Conservation (phyloP, 108 stramenopile genomes). For the Schizochytrium sp. region DNA sequence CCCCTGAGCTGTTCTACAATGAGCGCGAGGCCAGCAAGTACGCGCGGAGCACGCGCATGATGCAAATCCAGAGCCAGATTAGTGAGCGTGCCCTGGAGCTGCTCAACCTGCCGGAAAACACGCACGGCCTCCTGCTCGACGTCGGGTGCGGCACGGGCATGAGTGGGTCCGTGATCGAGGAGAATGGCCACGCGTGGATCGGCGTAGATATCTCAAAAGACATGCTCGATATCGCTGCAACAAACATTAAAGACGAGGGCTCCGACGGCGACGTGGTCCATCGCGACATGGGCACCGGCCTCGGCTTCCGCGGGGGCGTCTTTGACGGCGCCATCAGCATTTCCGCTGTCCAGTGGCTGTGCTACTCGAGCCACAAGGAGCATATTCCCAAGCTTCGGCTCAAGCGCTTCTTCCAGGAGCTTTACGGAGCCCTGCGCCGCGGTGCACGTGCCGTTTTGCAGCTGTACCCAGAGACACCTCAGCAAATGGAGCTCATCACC, state of each 20-base stretch:
- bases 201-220: slow-evolving; percentile 87
- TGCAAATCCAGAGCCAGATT: slow-evolving; percentile 87
- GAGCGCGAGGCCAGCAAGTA: slow-evolving; percentile 44
- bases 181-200: slow-evolving; percentile 89
- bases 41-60: slow-evolving; percentile 83
- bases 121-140: slow-evolving; percentile 72
- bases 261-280: slow-evolving; percentile 24
- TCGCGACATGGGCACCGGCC: slow-evolving; percentile 91
- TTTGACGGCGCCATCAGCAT: slow-evolving; percentile 98
- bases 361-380: slow-evolving; percentile 77
- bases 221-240: slow-evolving; percentile 91
- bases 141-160: slow-evolving; percentile 94
- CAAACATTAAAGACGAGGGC: slow-evolving; percentile 44
- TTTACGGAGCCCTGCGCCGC: slow-evolving; percentile 81
- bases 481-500: slow-evolving; percentile 88
- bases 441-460: slow-evolving; percentile 92
- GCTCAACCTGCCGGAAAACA: slow-evolving; percentile 52
- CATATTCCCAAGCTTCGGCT: slow-evolving; percentile 80
- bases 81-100: slow-evolving; percentile 92
- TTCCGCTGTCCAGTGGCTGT: slow-evolving; percentile 97
- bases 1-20: slow-evolving; percentile 19
- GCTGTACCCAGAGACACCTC: slow-evolving; percentile 91
- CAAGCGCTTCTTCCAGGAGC: slow-evolving; percentile 82
- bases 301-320: slow-evolving; percentile 92
- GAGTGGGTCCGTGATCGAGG: slow-evolving; percentile 70